Percentiles rank a stretch among this genome's conserved stretches.
Evolutionary conservation across 192 early-diverging fungal genomes (phyloP).

Genomic region (Coemansia sp.): DNA sequence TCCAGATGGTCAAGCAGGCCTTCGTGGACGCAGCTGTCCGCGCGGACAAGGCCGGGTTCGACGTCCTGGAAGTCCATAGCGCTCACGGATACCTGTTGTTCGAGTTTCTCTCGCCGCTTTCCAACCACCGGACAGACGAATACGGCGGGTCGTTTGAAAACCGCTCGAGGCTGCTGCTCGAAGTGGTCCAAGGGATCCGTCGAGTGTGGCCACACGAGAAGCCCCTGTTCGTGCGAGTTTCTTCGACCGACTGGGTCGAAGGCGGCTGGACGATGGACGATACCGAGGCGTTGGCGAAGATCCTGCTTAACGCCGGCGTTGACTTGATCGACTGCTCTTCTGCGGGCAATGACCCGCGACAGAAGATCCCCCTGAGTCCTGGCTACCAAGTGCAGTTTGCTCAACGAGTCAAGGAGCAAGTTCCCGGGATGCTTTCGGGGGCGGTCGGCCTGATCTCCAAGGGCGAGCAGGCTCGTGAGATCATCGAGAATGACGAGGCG

Average conservation of each 20-base stretch:
- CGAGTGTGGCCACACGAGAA: constrained; percentile 72
- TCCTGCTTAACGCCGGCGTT: constrained; percentile 64
- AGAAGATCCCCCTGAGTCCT: constrained; percentile 49
- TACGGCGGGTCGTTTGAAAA: constrained; percentile 93
- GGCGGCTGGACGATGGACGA: constrained; percentile 76
- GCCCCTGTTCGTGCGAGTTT: constrained; percentile 83
- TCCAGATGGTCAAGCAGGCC: constrained; percentile 58
- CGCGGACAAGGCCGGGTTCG: constrained; percentile 78
- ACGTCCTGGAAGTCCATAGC: constrained; percentile 85
- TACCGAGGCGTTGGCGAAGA: constrained; percentile 58
- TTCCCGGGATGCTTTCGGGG: constrained; percentile 56
- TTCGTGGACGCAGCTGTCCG: constrained; percentile 68
- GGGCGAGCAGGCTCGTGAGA: constrained; percentile 63
- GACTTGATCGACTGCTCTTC: constrained; percentile 86
- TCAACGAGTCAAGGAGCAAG: constrained; percentile 57
- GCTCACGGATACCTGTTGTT: constrained; percentile 90
- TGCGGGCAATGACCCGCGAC: constrained; percentile 64
- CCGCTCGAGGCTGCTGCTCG: constrained; percentile 72
- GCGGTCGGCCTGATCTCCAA: constrained; percentile 74
- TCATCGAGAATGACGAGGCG: constrained; percentile 62
- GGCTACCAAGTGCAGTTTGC: constrained; percentile 75
- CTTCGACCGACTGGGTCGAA: constrained; percentile 69
- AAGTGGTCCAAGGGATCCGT: constrained; percentile 64
- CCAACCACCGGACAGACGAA: constrained; percentile 84
- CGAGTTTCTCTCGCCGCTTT: constrained; percentile 74